Conservation (phyloP, 2,329 filamentous ascomycete species). For the Microcyclosporella mali region DNA sequence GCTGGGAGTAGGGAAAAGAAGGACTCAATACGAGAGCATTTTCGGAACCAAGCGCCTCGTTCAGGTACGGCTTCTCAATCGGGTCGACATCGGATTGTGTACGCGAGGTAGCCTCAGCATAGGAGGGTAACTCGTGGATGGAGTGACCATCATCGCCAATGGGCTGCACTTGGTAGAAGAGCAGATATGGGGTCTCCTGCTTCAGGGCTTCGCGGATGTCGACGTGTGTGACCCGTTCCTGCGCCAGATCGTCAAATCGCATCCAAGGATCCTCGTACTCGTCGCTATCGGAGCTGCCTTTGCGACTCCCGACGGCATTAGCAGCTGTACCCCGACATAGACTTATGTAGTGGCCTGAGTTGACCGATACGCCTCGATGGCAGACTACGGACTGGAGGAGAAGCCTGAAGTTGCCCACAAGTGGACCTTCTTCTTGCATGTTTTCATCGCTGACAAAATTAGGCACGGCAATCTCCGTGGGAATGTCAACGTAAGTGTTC, state of each 20-base stretch:
- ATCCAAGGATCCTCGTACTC: slow-evolving; percentile 77
- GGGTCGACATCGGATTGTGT: slow-evolving; percentile 22
- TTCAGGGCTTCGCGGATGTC: slow-evolving; percentile 72
- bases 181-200: slow-evolving; percentile 84
- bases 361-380: slow-evolving; percentile 76
- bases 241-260: slow-evolving; percentile 80
- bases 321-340: slow-evolving; percentile 66
- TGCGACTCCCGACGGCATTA: slow-evolving; percentile 26
- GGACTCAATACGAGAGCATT: slow-evolving; percentile 12
- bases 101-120: slow-evolving; percentile 35
- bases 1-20: slow-evolving; percentile 9
- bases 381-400: slow-evolving; percentile 88
- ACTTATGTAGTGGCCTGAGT: slow-evolving; percentile 87
- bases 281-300: slow-evolving; percentile 32
- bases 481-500: slow-evolving; percentile 85
- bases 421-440: slow-evolving; percentile 57
- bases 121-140: slow-evolving; percentile 35
- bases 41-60: slow-evolving; percentile 17
- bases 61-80: slow-evolving; percentile 22
- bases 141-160: slow-evolving; percentile 61
- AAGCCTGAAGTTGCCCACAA: slow-evolving; percentile 88
- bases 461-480: slow-evolving; percentile 72
- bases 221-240: slow-evolving; percentile 65
- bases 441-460: slow-evolving; percentile 83
- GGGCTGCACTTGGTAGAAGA: slow-evolving; percentile 92